Base-by-base conservation (phyloP, 495 filamentous ascomycete genomes). In the Cladorrhinum samala region DNA sequence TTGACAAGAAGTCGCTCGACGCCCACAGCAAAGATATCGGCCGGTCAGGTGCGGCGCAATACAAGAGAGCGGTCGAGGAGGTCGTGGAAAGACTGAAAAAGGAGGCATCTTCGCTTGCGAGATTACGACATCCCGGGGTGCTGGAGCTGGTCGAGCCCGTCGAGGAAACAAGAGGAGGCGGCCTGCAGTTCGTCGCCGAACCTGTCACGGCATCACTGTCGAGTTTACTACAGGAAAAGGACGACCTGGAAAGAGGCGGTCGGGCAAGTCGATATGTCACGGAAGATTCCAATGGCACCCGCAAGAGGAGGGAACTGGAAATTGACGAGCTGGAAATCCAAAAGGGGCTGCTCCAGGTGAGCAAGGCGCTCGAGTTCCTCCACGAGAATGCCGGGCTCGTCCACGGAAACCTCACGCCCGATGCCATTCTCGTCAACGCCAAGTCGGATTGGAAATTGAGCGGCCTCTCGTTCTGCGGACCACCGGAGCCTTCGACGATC, bases 371-470 rank as follows among this genome's bases (percentile, higher is more conserved):
- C 20, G 91, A 98, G 70, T 98, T 98, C 60, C 73, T 98, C 17
- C 93, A 98, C 61, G 93, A 97, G 65, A 96, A 92, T 63, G 93
- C 93, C 23, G 89, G 88, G 0, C 75, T 97, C 20, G 88, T 97
- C 1, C 93, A 98, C 68, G 88, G 85, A 18, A 98, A 98, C 63
- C 71, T 98, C 52, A 97, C 91, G 1, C 94, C 93, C 0, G 93
- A 98, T 48, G 89, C 91, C n/a, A 83, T 98, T 43, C 85, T 92
- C 50, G 78, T 98, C 61, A 98, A 98, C 72, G 83, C 87, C 14
- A 98, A 89, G 83, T 95, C 91, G 6, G 93, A 98, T 69, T 98
- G 93, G 93, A 98, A 98, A 65, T 88, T 98, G 46, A 90, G 89
- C 49, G 92, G 91, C 27, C 76, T 98, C 41, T 81, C 84, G n/a